A percentile compares a stretch with the other conserved stretches of the same genome.
phyloP scores from a whole-genome alignment of 306 rosid genomes.

The Citrullus colocynthis region DNA sequence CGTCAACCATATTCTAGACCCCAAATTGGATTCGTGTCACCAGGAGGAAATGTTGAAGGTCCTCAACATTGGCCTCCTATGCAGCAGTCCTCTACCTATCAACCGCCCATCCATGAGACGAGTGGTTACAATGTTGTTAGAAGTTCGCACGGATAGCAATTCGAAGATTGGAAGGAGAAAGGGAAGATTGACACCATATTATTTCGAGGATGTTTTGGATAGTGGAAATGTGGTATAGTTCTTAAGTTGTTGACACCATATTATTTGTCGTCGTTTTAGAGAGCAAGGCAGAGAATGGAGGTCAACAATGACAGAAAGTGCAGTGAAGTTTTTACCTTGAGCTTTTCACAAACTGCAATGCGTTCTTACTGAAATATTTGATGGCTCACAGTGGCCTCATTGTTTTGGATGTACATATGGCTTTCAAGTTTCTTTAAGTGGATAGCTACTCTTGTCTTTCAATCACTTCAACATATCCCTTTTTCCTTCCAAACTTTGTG shows the following conservation, averaged over 20 bases:
- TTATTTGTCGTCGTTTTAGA: neutral
- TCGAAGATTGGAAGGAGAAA: slow-evolving; percentile 21
- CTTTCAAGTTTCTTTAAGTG: neutral
- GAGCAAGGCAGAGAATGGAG: neutral
- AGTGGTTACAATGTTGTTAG: slow-evolving; percentile 52
- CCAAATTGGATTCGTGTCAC: slow-evolving; percentile 50
- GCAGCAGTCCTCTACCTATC: slow-evolving; percentile 84
- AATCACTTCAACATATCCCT: neutral
- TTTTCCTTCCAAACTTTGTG: neutral
- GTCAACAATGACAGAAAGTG: neutral
- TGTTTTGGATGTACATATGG: too few species aligned
- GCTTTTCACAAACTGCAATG: neutral
- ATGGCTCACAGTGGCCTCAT: neutral
- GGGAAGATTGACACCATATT: slow-evolving; percentile 42
- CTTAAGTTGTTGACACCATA: neutral
- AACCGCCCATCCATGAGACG: slow-evolving; percentile 57
- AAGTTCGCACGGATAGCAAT: slow-evolving; percentile 26
- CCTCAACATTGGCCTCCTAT: slow-evolving; percentile 75
- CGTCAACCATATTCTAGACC: slow-evolving; percentile 55
- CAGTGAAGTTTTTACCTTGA: neutral
- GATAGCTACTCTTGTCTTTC: neutral
- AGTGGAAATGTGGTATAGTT: slow-evolving; percentile 3
- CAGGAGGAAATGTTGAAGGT: slow-evolving; percentile 66
- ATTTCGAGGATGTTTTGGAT: slow-evolving; percentile 45
- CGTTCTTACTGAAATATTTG: neutral